Conservation (phyloP, 225 moss, liverwort and hornwort species). For the Polytrichum formosum region DNA sequence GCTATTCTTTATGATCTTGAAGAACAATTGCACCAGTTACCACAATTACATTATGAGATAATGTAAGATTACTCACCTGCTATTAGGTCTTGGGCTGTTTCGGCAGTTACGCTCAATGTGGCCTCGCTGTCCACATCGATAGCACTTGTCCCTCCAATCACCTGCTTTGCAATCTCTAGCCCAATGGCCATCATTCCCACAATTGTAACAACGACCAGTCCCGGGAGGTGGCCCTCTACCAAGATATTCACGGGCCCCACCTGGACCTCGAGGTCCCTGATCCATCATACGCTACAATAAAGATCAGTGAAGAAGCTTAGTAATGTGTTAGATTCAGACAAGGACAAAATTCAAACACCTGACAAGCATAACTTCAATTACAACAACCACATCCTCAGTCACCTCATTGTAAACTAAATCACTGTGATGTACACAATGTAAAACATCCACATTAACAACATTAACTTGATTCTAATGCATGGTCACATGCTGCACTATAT, state of each 20-base stretch:
- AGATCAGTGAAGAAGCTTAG: conserved; percentile 46
- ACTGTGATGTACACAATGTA: no score
- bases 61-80: conserved; percentile 36
- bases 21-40: no score
- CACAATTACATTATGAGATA: no score
- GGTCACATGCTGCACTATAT: neutral
- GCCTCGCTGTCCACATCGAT: conserved; percentile 76
- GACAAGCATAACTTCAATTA: no score
- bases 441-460: neutral
- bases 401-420: no score
- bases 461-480: neutral
- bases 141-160: conserved; percentile 96
- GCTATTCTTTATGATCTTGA: no score
- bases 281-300: conserved; percentile 58
- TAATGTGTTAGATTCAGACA: conserved; percentile 5
- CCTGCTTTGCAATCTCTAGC: conserved; percentile 91
- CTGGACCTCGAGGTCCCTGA: conserved; percentile 77
- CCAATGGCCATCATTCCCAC: conserved; percentile 98
- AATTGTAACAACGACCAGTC: conserved; percentile 86
- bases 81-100: conserved; percentile 57
- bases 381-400: no score
- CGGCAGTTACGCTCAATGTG: conserved; percentile 91
- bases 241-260: conserved; percentile 77
- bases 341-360: no score
- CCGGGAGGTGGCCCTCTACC: conserved; percentile 73